Conservation (phyloP, 805 yeast species). For the Barnettozyma siamensis region DNA sequence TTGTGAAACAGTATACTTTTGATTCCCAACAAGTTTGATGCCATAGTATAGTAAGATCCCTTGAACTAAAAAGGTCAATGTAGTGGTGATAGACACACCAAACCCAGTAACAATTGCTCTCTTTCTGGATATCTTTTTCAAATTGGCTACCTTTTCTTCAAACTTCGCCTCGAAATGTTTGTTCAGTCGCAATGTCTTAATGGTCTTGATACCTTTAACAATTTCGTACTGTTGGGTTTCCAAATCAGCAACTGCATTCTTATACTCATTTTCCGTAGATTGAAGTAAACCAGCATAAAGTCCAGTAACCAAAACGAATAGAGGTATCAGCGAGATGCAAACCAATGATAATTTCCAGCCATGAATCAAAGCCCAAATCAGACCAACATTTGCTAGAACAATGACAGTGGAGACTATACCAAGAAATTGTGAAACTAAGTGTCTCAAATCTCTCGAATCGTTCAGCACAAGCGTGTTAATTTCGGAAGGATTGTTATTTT, state of each 20-base stretch:
- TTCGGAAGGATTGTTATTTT: constrained; percentile 40
- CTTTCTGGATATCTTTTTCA: constrained; percentile 36
- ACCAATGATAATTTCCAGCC: constrained; percentile 90
- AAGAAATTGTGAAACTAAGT: constrained; percentile 56
- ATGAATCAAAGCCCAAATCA: constrained; percentile 66
- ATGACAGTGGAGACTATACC: constrained; percentile 48
- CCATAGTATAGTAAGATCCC: constrained; percentile 79
- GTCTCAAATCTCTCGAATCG: constrained; percentile 74
- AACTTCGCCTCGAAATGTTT: constrained; percentile 40
- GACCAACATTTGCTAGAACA: constrained; percentile 51
- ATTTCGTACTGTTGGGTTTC: constrained; percentile 51
- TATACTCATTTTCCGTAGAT: constrained; percentile 54
- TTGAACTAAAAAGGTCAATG: constrained; percentile 56
- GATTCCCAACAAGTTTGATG: constrained; percentile 54
- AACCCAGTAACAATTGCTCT: constrained; percentile 62
- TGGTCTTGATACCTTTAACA: constrained; percentile 55
- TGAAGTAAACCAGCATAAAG: constrained; percentile 48
- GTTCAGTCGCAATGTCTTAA: constrained; percentile 51
- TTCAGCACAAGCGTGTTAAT: constrained; percentile 66
- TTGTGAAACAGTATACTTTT: constrained; percentile 49
- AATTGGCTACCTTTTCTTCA: constrained; percentile 20
- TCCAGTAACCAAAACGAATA: constrained; percentile 46
- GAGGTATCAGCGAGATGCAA: constrained; percentile 70
- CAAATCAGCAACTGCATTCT: constrained; percentile 44
- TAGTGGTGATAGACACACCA: constrained; percentile 54